Conservation (phyloP, 2,329 filamentous ascomycete genomes). For the Botryotinia convoluta region DNA sequence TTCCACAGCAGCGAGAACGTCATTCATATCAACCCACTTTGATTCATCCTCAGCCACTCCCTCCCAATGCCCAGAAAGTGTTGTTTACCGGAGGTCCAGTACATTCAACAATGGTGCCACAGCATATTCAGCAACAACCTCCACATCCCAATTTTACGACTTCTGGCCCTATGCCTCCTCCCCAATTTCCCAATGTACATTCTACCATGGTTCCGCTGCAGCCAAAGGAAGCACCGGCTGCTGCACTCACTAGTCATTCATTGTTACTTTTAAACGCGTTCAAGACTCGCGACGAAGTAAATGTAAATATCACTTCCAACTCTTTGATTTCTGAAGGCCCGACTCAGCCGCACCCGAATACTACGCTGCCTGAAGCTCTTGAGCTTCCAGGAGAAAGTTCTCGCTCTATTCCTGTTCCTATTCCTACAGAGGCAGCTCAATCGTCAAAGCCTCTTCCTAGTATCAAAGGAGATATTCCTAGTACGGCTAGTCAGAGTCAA, state of each 20-base stretch:
- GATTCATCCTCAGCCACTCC: constrained; percentile 41
- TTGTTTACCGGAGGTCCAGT: constrained; percentile 45
- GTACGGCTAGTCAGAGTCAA: constrained; percentile 13
- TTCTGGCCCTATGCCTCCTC: constrained; percentile 24
- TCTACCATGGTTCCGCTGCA: constrained; percentile 32
- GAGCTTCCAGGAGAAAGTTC: constrained; percentile 35
- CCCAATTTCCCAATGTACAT: constrained; percentile 34
- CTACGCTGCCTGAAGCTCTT: constrained; percentile 26
- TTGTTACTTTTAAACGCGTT: constrained; percentile 48
- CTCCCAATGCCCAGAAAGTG: constrained; percentile 55
- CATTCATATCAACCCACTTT: constrained; percentile 37
- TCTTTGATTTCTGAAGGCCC: constrained; percentile 26
- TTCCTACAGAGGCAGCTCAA: constrained; percentile 14
- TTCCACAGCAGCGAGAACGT: constrained; percentile 29
- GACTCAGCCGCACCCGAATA: constrained; percentile 20
- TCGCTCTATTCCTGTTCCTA: neutral
- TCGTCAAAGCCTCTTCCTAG: constrained; percentile 18
- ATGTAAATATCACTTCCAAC: constrained; percentile 18
- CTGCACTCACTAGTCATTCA: constrained; percentile 44
- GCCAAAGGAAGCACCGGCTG: constrained; percentile 27
- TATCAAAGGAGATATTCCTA: neutral
- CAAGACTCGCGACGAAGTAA: constrained; percentile 36
- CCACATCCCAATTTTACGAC: constrained; percentile 20
- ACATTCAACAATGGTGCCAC: constrained; percentile 36
- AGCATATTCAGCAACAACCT: constrained; percentile 32